These are phyloP conservation scores for Hydrangea macrophylla DNA, from an alignment of 148 eudicot species.

Conservation along the genomic window DNA sequence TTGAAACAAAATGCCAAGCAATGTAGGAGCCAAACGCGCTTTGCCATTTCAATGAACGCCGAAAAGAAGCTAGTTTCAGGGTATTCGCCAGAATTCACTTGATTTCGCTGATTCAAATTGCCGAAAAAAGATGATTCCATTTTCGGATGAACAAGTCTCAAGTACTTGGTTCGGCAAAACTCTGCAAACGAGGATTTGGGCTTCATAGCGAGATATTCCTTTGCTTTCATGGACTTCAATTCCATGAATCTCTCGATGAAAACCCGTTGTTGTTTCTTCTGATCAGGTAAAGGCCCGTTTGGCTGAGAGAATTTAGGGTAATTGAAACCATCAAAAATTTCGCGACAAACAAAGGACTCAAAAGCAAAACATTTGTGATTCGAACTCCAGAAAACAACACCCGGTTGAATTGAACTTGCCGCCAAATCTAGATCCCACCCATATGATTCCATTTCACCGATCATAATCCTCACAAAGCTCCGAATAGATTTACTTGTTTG, in stretches of 20 bases:
- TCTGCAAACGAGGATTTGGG: constrained; percentile 63
- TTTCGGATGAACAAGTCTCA: constrained; percentile 54
- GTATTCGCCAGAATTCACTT: constrained; percentile 41
- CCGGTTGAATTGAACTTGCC: constrained; percentile 56
- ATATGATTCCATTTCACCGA: constrained; percentile 53
- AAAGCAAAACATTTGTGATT: constrained; percentile 53
- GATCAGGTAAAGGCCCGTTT: constrained; percentile 32
- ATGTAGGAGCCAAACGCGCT: no score
- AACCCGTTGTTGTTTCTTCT: constrained; percentile 27
- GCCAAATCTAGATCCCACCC: constrained; percentile 68
- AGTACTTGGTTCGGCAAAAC: constrained; percentile 63
- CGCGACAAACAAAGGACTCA: constrained; percentile 73
- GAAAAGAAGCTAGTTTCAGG: constrained; percentile 50
- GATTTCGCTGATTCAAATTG: constrained; percentile 44
- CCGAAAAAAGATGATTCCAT: constrained; percentile 68
- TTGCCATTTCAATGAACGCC: constrained; percentile 52
- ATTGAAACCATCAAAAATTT: no score
- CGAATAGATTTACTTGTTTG: constrained; percentile 55
- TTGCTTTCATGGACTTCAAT: constrained; percentile 46
- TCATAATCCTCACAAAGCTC: constrained; percentile 48
- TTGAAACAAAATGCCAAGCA: constrained; percentile 59
- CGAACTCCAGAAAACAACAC: constrained; percentile 40
- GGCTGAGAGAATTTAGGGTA: constrained; percentile 43
- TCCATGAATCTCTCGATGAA: constrained; percentile 62
- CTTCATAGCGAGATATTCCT: constrained; percentile 57